These are phyloP conservation scores for Teunomyces atbi DNA, from an alignment of 805 yeast genomes.

Conservation along the genomic window DNA sequence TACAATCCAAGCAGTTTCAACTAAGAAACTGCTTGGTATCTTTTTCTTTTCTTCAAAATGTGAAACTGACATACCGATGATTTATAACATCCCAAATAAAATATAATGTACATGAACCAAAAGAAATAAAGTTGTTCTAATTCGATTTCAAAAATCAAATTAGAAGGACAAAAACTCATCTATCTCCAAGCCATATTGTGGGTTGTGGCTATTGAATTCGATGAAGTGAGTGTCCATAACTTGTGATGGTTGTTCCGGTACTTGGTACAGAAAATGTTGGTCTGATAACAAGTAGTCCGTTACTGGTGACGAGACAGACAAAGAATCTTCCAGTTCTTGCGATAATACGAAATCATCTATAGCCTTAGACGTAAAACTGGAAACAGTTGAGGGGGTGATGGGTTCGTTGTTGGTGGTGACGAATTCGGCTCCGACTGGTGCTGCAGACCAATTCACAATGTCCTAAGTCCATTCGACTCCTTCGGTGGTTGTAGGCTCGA, in stretches of 20 bases:
- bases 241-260: conserved; percentile 5
- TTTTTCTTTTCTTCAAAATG: conserved; percentile 1
- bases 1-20: not conserved
- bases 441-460: conserved; percentile 4
- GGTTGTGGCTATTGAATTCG: conserved; percentile 8
- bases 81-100: conserved; percentile 1
- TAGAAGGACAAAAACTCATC: conserved; percentile 33
- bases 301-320: conserved; percentile 9
- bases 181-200: conserved; percentile 19
- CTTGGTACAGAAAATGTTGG: conserved; percentile 7
- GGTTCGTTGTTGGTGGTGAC: not conserved
- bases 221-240: conserved; percentile 4
- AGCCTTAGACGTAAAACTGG: conserved; percentile 3
- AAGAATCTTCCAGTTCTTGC: conserved; percentile 7
- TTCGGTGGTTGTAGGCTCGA: not conserved
- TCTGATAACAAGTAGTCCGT: conserved; percentile 7
- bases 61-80: not conserved
- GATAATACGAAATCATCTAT: conserved; percentile 9
- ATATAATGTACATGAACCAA: conserved; percentile 1
- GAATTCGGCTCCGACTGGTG: conserved; percentile 5
- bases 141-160: not conserved
- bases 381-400: conserved; percentile 3
- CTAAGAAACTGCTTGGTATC: too few relatives aligned
- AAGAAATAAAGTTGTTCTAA: not conserved
- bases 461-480: not conserved